Percentiles rank a stretch among this genome's conserved stretches.
Conservation (phyloP, 176 grass and related monocot species). For the Stipa capillata region DNA sequence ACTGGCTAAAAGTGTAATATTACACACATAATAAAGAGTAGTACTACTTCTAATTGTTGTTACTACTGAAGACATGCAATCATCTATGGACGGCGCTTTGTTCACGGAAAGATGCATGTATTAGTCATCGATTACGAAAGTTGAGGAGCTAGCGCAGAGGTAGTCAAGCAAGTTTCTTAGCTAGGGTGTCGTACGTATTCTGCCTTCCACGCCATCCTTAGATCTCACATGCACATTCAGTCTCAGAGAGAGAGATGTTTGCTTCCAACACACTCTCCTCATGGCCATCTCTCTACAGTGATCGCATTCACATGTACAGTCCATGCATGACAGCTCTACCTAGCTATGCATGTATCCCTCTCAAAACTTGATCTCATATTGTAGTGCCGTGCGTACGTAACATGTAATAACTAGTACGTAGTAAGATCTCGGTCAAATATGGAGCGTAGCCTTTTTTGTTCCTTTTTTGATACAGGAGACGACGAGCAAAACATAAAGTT, state of each 20-base stretch:
- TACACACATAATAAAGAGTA: too few relatives aligned
- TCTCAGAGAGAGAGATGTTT: background rate
- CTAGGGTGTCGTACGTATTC: background rate
- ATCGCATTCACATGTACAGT: background rate
- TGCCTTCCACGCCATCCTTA: constrained; percentile 1
- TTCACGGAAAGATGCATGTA: background rate
- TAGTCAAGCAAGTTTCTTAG: background rate
- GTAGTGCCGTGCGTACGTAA: too few relatives aligned
- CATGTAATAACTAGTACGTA: too few relatives aligned
- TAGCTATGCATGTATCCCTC: background rate
- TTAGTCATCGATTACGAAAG: background rate
- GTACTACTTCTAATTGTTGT: background rate
- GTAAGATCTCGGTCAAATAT: background rate
- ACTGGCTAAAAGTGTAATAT: background rate
- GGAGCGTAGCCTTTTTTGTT: too few relatives aligned
- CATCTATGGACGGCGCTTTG: too few relatives aligned
- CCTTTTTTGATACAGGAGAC: too few relatives aligned
- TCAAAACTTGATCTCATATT: too few relatives aligned
- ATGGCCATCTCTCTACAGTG: background rate
- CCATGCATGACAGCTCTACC: background rate
- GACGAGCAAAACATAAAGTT: background rate
- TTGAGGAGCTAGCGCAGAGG: background rate
- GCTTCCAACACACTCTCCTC: background rate
- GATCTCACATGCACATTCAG: background rate
- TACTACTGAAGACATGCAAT: background rate